phyloP scores from a whole-genome alignment of 148 eudicot genomes.

The Chenopodium berlandieri region DNA sequence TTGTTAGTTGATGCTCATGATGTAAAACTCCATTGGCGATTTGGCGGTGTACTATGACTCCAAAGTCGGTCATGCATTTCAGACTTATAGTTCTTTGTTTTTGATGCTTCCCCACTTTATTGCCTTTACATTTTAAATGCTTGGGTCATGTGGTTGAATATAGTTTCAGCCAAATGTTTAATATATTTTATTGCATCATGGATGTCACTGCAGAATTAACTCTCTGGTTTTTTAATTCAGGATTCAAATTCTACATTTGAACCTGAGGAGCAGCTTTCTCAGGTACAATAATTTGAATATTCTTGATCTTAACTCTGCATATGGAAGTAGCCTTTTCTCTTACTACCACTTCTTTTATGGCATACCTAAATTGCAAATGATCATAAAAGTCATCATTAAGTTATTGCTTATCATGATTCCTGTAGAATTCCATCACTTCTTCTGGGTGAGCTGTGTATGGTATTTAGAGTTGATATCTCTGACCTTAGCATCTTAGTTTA shows the following conservation, averaged over 20 bases:
- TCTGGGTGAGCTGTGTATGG: not conserved
- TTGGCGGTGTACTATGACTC: not conserved
- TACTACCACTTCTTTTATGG: not conserved
- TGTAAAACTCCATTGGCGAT: not conserved
- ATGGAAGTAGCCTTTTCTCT: constrained; percentile 3
- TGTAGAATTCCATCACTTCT: not conserved
- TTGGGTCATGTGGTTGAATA: constrained; percentile 1
- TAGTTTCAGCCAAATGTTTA: not conserved
- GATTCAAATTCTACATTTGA: constrained; percentile 20
- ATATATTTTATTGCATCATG: not conserved
- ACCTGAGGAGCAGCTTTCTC: constrained; percentile 11
- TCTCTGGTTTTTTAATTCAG: constrained; percentile 20
- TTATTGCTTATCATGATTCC: not conserved
- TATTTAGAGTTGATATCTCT: not conserved
- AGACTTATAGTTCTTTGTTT: not conserved
- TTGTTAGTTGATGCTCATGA: not conserved
- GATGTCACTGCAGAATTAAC: not conserved
- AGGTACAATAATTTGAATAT: constrained; percentile 19
- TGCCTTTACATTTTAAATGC: not conserved
- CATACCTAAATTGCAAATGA: not conserved
- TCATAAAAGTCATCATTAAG: not conserved
- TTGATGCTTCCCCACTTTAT: not conserved
- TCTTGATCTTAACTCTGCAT: constrained; percentile 1
- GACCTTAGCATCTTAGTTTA: not conserved
- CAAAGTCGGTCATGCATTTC: not conserved